phyloP scores from a whole-genome alignment of 441 rosid genomes.

The Rhodomyrtus psidioides region DNA sequence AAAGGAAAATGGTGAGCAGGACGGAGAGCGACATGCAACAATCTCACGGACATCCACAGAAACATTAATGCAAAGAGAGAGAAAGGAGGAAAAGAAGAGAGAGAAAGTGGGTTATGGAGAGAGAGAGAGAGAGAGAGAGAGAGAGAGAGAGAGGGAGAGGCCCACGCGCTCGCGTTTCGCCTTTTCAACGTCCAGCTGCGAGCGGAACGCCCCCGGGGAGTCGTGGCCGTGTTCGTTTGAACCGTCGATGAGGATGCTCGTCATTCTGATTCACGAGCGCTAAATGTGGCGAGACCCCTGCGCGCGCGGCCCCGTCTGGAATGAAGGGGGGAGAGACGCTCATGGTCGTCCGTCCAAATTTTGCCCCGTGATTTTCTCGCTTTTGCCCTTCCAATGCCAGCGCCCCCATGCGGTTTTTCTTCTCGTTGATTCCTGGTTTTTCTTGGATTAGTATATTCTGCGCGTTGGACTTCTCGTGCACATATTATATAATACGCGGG shows the following conservation, averaged over 20 bases:
- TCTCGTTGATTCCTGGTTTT: background rate
- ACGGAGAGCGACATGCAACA: slow-evolving; percentile 19
- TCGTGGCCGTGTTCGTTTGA: background rate
- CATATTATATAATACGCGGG: background rate
- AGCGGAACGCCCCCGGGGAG: background rate
- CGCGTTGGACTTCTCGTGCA: background rate
- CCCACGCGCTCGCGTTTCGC: background rate
- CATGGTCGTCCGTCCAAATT: background rate
- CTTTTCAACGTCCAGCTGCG: background rate
- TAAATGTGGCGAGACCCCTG: background rate
- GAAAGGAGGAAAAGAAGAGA: no score
- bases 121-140: background rate
- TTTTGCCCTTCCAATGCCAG: background rate
- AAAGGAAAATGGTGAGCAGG: background rate
- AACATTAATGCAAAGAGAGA: background rate
- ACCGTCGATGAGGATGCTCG: background rate
- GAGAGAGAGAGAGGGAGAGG: no score
- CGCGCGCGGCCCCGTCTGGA: background rate
- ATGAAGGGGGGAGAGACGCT: no score
- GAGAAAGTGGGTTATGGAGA: background rate
- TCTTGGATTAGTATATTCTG: background rate
- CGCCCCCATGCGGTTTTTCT: background rate
- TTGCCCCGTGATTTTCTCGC: background rate
- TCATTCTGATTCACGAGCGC: background rate
- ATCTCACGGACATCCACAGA: background rate